These are phyloP conservation scores for Myxozyma sirexii DNA, from an alignment of 805 yeast genomes.

Conservation along the genomic window DNA sequence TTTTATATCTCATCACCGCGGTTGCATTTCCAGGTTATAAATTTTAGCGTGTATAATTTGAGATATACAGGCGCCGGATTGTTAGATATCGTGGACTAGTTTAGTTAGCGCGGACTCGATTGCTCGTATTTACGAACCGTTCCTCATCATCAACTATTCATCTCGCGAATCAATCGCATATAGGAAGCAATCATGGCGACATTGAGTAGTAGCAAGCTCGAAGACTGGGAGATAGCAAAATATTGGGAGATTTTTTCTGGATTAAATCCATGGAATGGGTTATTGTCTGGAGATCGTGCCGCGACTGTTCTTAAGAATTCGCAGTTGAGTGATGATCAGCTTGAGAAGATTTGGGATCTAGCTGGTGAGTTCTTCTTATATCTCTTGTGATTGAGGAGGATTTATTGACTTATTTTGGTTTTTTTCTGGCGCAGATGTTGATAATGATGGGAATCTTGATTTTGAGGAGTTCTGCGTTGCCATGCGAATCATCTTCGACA, in stretches of 20 bases:
- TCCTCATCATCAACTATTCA: too few relatives aligned
- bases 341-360: constrained; percentile 85
- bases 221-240: constrained; percentile 83
- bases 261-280: constrained; percentile 76
- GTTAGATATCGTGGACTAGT: background rate
- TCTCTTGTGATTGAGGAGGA: background rate
- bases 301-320: constrained; percentile 87
- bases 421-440: too few relatives aligned
- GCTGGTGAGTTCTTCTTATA: constrained; percentile 43
- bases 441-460: constrained; percentile 86
- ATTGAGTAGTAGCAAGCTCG: constrained; percentile 26
- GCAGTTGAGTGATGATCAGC: constrained; percentile 72
- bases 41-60: background rate
- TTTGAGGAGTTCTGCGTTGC: constrained; percentile 98
- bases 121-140: too few relatives aligned
- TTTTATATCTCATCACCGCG: background rate
- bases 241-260: constrained; percentile 98
- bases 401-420: too few relatives aligned
- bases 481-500: constrained; percentile 91
- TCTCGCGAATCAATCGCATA: too few relatives aligned
- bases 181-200: constrained; percentile 14
- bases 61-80: too few relatives aligned
- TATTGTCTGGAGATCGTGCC: constrained; percentile 81
- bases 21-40: too few relatives aligned
- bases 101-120: too few relatives aligned